A percentile compares a stretch with the other conserved stretches of the same genome.
Evolutionary conservation across 805 yeast genomes (phyloP).

Genomic region (Candida michaelii): DNA sequence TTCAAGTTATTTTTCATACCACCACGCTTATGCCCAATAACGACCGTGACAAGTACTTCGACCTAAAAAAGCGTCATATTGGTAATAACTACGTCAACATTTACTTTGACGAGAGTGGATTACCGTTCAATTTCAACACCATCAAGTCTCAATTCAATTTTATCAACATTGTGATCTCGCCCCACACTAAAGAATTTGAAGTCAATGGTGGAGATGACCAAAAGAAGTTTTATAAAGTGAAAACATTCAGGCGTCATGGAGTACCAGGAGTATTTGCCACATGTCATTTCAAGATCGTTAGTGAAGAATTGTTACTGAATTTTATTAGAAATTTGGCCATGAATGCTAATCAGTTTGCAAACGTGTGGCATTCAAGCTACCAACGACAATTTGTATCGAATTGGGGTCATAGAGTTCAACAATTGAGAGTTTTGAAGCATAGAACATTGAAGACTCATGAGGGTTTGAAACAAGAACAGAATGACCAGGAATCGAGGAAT

Average conservation of each 20-base stretch:
- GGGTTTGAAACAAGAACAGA: conserved; percentile 23
- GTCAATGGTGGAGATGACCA: conserved; percentile 5
- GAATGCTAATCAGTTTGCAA: conserved; percentile 69
- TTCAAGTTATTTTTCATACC: conserved; percentile 74
- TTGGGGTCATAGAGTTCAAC: conserved; percentile 69
- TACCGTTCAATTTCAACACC: conserved; percentile 65
- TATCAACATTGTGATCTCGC: conserved; percentile 74
- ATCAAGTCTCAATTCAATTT: conserved; percentile 81
- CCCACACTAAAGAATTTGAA: conserved; percentile 39
- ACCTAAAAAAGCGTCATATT: conserved; percentile 76
- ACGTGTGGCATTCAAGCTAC: conserved; percentile 62
- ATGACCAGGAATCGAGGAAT: conserved; percentile 14
- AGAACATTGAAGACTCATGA: conserved; percentile 29
- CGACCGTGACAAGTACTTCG: conserved; percentile 40
- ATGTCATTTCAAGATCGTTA: conserved; percentile 69
- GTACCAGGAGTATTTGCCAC: conserved; percentile 78
- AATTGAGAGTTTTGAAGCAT: conserved; percentile 38
- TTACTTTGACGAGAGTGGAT: conserved; percentile 72
- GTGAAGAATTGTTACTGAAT: conserved; percentile 56
- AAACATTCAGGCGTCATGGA: conserved; percentile 62
- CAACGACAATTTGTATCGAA: conserved; percentile 44
- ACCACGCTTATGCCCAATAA: conserved; percentile 77
- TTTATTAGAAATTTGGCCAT: conserved; percentile 68
- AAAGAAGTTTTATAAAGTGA: conserved; percentile 54
- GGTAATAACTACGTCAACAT: conserved; percentile 84